Evolutionary conservation across 345 rosid genomes (phyloP).

Genomic region (Moricandia arvensis): DNA sequence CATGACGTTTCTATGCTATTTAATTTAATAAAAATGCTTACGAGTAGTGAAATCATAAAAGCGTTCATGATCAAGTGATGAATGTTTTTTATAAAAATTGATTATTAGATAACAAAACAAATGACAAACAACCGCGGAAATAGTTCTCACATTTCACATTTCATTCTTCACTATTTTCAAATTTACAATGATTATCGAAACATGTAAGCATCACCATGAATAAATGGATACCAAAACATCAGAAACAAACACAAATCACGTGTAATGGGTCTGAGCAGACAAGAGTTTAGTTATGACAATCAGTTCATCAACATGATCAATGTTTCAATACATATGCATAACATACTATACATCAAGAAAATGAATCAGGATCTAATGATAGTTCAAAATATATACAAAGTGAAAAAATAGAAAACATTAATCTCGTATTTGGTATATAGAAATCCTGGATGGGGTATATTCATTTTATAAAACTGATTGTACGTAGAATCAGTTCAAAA

Average conservation of each 20-base stretch:
- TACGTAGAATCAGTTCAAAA: no score
- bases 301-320: background rate
- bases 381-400: background rate
- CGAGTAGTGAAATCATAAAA: conserved; percentile 21
- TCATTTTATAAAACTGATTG: conserved; percentile 5
- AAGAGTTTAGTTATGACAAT: background rate
- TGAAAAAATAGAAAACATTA: background rate
- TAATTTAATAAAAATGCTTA: background rate
- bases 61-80: background rate
- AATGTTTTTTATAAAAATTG: background rate
- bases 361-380: background rate
- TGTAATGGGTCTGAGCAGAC: background rate
- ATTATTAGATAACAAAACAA: background rate
- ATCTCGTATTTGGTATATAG: background rate
- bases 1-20: conserved; percentile 12
- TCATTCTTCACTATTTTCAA: background rate
- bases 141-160: background rate
- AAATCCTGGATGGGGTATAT: background rate
- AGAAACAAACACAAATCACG: background rate
- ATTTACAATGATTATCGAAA: conserved; percentile 1
- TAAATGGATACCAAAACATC: background rate
- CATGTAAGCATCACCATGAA: background rate
- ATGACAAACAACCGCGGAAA: background rate
- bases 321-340: background rate
- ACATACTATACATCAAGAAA: background rate